Conservation (phyloP, 2,329 filamentous ascomycete genomes). For the Raffaelea arxii region DNA sequence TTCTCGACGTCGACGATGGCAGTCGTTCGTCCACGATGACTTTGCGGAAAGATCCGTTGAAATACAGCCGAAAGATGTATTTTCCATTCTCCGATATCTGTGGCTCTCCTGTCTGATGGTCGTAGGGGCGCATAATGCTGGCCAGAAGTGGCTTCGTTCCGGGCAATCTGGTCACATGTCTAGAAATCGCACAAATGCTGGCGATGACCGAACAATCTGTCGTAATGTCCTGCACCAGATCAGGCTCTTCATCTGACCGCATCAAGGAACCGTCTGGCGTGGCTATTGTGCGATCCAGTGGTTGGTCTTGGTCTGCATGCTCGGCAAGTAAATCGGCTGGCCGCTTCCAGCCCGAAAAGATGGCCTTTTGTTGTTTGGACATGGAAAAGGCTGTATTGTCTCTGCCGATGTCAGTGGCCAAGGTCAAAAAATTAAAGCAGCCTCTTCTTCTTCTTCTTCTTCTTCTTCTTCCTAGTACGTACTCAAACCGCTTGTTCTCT, state of each 20-base stretch:
- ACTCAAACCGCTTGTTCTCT: conserved; percentile 51
- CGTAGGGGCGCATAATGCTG: conserved; percentile 63
- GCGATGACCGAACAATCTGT: conserved; percentile 97
- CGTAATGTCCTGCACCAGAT: conserved; percentile 90
- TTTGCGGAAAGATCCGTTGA: conserved; percentile 85
- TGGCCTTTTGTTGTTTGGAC: conserved; percentile 61
- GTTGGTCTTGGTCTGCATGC: no score
- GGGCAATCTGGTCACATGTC: conserved; percentile 47
- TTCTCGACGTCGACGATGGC: conserved; percentile 61
- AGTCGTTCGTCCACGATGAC: conserved; percentile 85
- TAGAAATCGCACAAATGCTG: conserved; percentile 75
- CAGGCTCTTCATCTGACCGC: conserved; percentile 45
- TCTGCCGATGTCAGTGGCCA: conserved; percentile 27
- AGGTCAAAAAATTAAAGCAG: neutral
- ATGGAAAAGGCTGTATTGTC: conserved; percentile 62
- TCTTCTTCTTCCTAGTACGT: no score
- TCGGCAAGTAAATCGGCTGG: conserved; percentile 56
- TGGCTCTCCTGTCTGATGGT: conserved; percentile 47
- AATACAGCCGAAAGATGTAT: conserved; percentile 86
- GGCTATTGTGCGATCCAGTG: no score
- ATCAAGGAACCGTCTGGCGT: conserved; percentile 12
- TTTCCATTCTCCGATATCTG: conserved; percentile 68
- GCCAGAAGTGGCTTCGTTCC: conserved; percentile 48
- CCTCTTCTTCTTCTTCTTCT: no score
- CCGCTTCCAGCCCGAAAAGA: conserved; percentile 79